Base-by-base conservation (phyloP, 306 rosid species). In the Crotalaria pallida region DNA sequence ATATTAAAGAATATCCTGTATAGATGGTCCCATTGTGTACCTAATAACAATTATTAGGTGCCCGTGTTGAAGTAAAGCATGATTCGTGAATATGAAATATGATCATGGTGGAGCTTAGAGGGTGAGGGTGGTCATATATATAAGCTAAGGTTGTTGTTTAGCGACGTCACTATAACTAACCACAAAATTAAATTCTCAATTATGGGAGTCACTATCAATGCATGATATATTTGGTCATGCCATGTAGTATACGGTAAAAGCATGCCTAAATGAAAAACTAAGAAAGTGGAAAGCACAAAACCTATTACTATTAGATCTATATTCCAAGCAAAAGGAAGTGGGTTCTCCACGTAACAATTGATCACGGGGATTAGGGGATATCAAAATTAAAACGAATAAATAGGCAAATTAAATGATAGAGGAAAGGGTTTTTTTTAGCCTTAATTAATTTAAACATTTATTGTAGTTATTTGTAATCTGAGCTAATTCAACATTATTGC, bases 11-110 rank as follows among this genome's bases (percentile, higher is more conserved):
- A 82, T 72, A 49, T 59, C 64, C 65, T 41, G 50, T 47, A 59
- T 52, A 55, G 34, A 60, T 52, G 96, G 94, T 60, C 90, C 96
- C 97, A 82, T 83, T 24, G 11, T 74, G 77, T 69, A 77, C 65
- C 82, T 79, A 68, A 73, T 75, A 81, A 80, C 81, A 73, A 74
- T 77, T 69, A 82, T 74, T 74, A 73, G 80, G 82, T 84, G 65
- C 62, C 79, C 66, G 69, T 56, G 15, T 74, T 69, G 71, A 70
- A 72, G 51, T 64, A 64, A 75, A 82, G 79, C 75, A 70, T 61
- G 76, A 77, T 31, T 31, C 36, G 6, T 31, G 8, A 31, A 77
- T 49, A 79, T 59, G 61, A 68, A 33, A 69, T 67, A 44, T 16
- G 38, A 78, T 75, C 73, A 71, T 72, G 82, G 87, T 84, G 89